Evolutionary conservation across 1,139 yeast species (phyloP), one percentile per base, ranked within the genome.

Genomic region (Kurtzmaniella natalensis): DNA sequence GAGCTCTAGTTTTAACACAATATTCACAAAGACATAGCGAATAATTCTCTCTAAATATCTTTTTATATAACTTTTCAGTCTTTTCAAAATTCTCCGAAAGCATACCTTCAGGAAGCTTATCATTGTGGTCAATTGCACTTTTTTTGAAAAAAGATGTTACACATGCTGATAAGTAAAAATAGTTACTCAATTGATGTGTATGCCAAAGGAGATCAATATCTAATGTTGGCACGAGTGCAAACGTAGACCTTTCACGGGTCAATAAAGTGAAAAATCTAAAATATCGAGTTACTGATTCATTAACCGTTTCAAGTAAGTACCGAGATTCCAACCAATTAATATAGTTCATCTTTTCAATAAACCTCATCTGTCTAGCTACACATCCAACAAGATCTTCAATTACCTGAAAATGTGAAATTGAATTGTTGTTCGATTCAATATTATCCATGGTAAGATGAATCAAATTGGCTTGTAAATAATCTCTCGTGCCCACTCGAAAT

Each of bases 141-240:
- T 18, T 19, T 19, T 27, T 30, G n/a, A n/a, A n/a, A n/a, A n/a
- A n/a, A n/a, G n/a, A n/a, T 15, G 27, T 17, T 19, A 25, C 25
- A 31, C 59, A 55, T 32, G 48, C 53, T 2, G 43, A 32, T 30
- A 49, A 47, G 40, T 64, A 64, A 19, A 40, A 40, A 15, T 29
- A 35, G 29, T 54, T 48, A 2, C 51, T 42, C 23, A 64, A 44
- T 38, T 59, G 66, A 38, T 64, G 69, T 7, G 70, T 63, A 36
- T 61, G 69, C 70, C 71, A 64, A 1, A 57, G 47, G 28, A 64
- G 46, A 37, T 64, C 70, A 20, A 64, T 56, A 36, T 64, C 70
- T 32, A 64, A 45, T 1, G 70, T 61, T 0, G 71, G 70, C 1
- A 64, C 61, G 14, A 55, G 15, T 41, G 33, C 50, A 41, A 37